phyloP scores from a whole-genome alignment of 2,329 filamentous ascomycete genomes.

The Triangularia setosa region DNA sequence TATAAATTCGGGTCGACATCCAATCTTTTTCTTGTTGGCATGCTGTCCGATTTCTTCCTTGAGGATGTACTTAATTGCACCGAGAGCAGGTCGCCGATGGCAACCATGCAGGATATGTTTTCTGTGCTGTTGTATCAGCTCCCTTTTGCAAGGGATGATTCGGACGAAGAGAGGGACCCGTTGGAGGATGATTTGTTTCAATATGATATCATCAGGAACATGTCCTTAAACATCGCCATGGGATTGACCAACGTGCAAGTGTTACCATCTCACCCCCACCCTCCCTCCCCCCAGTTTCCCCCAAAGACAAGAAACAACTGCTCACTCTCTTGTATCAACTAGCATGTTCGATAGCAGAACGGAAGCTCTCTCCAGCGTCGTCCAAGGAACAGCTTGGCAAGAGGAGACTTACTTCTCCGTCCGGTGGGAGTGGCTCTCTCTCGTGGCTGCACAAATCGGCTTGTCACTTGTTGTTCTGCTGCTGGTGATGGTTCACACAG shows the following conservation, averaged over 20 bases:
- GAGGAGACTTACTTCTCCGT: neutral
- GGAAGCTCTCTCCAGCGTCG: neutral
- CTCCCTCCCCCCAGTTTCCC: too few relatives aligned
- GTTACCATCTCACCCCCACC: neutral
- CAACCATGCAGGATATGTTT: neutral
- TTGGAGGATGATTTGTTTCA: neutral
- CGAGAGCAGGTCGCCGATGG: neutral
- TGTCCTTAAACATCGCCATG: neutral
- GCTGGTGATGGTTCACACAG: neutral
- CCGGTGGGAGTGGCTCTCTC: neutral
- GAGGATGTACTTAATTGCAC: neutral
- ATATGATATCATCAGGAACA: neutral
- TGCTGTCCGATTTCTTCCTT: neutral
- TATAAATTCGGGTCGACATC: neutral
- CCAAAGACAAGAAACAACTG: too few relatives aligned
- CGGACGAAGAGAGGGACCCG: neutral
- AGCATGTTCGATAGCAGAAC: neutral
- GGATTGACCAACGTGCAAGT: neutral
- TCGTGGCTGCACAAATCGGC: neutral
- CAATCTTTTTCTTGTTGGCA: neutral
- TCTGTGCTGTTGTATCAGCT: neutral
- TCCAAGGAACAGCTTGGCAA: neutral
- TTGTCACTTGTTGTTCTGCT: neutral
- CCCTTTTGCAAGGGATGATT: neutral
- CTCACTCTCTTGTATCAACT: too few relatives aligned